Percentiles rank a stretch among this genome's conserved stretches.
phyloP scores from a whole-genome alignment of 2,329 filamentous ascomycete species.

The Clonostachys solani region DNA sequence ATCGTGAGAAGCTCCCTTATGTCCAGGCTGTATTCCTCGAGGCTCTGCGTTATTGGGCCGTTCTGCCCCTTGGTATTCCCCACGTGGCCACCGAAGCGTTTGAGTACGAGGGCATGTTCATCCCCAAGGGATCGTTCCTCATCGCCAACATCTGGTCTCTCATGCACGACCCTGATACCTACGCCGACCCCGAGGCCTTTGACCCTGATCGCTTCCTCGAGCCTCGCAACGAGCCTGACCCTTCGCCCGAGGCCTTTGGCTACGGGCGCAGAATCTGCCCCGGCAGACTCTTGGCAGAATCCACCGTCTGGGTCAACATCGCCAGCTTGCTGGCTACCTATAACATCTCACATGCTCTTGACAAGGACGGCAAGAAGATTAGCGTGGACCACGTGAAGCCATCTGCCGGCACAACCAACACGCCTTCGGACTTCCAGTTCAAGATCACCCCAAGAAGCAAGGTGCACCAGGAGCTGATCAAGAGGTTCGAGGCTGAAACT shows the following conservation, averaged over 20 bases:
- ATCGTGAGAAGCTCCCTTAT: constrained; percentile 35
- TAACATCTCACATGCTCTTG: constrained; percentile 23
- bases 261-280: constrained; percentile 13
- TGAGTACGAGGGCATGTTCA: constrained; percentile 9
- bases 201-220: constrained; percentile 3
- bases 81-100: constrained; percentile 26
- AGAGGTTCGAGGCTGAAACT: constrained; percentile 2
- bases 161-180: constrained; percentile 3
- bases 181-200: constrained; percentile 1
- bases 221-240: constrained; percentile 6
- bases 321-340: constrained; percentile 35
- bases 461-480: constrained; percentile 7
- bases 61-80: constrained; percentile 26
- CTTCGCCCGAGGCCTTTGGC: constrained; percentile 7
- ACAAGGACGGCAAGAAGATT: constrained; percentile 18
- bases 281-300: constrained; percentile 10
- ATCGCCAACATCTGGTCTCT: constrained; percentile 17
- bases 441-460: constrained; percentile 6
- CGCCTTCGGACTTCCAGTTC: constrained; percentile 1
- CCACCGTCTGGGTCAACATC: constrained; percentile 9
- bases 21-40: constrained; percentile 42
- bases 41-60: constrained; percentile 38
- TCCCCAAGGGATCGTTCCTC: constrained; percentile 18
- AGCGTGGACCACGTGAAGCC: background rate
- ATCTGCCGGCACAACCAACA: constrained; percentile 8